phyloP scores from a whole-genome alignment of 129 eudicot genomes.

The Pulicaria dysenterica region DNA sequence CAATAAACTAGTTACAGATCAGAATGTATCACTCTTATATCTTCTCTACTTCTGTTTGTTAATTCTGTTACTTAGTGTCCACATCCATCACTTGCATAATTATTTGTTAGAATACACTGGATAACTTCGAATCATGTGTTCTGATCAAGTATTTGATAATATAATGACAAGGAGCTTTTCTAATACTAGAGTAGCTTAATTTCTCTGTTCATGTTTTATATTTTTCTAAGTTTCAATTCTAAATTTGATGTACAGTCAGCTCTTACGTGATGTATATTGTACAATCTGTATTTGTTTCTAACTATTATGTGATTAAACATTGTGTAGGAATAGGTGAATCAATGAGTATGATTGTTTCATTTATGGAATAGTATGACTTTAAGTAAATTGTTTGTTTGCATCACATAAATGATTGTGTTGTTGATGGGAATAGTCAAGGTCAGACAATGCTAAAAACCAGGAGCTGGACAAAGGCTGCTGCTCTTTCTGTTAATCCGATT shows the following conservation, averaged over 20 bases:
- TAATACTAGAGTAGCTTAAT: background rate
- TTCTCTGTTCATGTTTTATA: background rate
- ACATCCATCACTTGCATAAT: background rate
- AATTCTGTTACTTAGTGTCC: background rate
- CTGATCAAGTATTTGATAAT: no score
- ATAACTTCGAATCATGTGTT: background rate
- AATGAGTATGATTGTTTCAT: slow-evolving; percentile 3
- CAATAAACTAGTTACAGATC: no score
- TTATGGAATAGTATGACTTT: background rate
- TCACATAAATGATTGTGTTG: slow-evolving; percentile 32
- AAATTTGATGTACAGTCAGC: background rate
- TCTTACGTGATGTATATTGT: background rate
- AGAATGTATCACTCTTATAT: background rate
- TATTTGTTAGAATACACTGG: background rate
- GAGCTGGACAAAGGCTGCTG: slow-evolving; percentile 24
- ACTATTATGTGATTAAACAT: background rate
- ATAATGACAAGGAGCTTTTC: no score
- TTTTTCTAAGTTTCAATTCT: background rate
- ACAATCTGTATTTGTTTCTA: background rate
- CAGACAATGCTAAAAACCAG: slow-evolving; percentile 24
- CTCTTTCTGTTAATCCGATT: slow-evolving; percentile 8
- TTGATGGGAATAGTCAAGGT: slow-evolving; percentile 29
- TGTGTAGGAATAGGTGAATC: background rate
- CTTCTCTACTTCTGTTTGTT: background rate
- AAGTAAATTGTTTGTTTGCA: background rate